Evolutionary conservation across 257 asterid species (phyloP), one percentile per base, ranked within the genome.

Genomic region (Galeopsis tetrahit): DNA sequence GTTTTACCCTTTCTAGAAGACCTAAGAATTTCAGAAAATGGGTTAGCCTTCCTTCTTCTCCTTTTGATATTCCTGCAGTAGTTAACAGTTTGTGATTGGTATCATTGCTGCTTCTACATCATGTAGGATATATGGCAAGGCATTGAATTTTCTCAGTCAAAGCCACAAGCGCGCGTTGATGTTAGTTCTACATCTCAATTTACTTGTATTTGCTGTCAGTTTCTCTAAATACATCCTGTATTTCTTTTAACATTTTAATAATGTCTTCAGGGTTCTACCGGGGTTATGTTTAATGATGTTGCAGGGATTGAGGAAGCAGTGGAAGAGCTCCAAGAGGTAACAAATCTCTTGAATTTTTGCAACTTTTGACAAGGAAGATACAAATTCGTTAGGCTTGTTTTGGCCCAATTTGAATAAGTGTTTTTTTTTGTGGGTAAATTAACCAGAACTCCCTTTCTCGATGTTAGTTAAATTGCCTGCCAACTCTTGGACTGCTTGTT

Each of bases 111-210:
- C 46, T 56, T 78, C 63, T 80, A 66, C 74, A 61, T 74, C 75
- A 48, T 83, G 87, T 90, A 91, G 99, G 99, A 95, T 82, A 85
- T 95, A 75, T 95, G 99, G 99, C 99, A 95, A 92, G 98, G 98
- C 75, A 90, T 95, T 71, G 98, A 92, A 78, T 95, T 95, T 78
- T 88, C 98, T 71, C 98, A 92, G 77, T 95, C 99, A 44, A 95
- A 92, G 80, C 88, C 99, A 76, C 96, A 92, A 88, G 99, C 99
- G 35, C 98, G 99, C 67, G 97, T 95, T 77, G 98, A 95, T 88
- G 99, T 95, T 60, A 84, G 99, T 86, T 77, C 75, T 53, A 34
- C 44, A 66, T 72, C 59, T 58, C 66, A 4, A 35, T 69, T 60
- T 55, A 38, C 58, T 66, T 35, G 13, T 72, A 5, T 42, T 68